Evolutionary conservation across 1,284 basidiomycete species (phyloP), one percentile per base, ranked within the genome.

Genomic region (Omphalotus olearius): DNA sequence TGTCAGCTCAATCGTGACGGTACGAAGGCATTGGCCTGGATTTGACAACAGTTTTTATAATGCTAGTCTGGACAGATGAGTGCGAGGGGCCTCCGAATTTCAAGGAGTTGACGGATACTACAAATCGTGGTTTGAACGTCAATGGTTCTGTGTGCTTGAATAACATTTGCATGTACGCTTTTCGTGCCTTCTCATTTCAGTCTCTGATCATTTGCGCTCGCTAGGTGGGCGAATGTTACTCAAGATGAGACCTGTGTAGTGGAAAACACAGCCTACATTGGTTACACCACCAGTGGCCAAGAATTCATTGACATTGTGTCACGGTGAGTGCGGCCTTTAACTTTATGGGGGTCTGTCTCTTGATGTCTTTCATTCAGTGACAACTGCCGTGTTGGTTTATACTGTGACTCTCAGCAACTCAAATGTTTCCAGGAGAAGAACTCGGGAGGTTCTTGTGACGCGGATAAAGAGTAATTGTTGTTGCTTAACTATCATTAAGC

Each of bases 1-100:
- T 95, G 92, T 69, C 91, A 94, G 67, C 79, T 94, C 53, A 88
- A 93, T 66, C 82, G 92, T 49, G 93, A 95, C 67, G 91, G 91
- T 91, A 57, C 56, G 76, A 61, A 37, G 17, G n/a, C 52, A 38
- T 3, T 14, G 42, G n/a, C 37, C 33, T 51, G 7, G 30, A 10
- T 28, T 38, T 41, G 23, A 23, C 18, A 35, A 37, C 38, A 6
- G 23, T 50, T 23, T 9, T n/a, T 47, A 39, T 42, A 33, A 28
- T 25, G 26, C 52, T 16, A 7, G 16, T 9, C 28, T 26, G 13
- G 55, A 0, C 61, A 93, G 91, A 95, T 62, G 76, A 92, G 69
- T 93, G 91, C 60, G 70, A 77, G 59, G 73, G 72, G 0, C 85
- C 89, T 3, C 73, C 79, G 1, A 84, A 92, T 62, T 79, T 69